phyloP scores from a whole-genome alignment of 2,329 filamentous ascomycete species.

The Endocalyx cinctus region DNA sequence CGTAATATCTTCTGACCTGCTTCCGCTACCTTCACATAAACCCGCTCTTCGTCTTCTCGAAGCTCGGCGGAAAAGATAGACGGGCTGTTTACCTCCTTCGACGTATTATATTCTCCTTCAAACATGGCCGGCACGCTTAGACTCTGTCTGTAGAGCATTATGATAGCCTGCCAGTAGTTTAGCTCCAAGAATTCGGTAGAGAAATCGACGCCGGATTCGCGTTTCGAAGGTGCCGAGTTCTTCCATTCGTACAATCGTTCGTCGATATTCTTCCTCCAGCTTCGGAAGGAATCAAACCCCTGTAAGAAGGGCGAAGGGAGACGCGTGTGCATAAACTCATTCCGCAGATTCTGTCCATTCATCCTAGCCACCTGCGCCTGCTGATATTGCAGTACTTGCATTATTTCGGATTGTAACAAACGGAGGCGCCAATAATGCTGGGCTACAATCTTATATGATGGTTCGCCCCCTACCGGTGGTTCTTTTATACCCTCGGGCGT shows the following conservation, averaged over 20 bases:
- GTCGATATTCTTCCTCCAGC: constrained; percentile 87
- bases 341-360: constrained; percentile 57
- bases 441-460: constrained; percentile 86
- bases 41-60: constrained; percentile 78
- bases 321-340: constrained; percentile 71
- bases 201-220: constrained; percentile 82
- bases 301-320: constrained; percentile 81
- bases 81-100: constrained; percentile 60
- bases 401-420: constrained; percentile 86
- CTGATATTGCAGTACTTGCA: constrained; percentile 89
- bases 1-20: constrained; percentile 90
- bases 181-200: constrained; percentile 85
- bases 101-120: constrained; percentile 69
- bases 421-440: constrained; percentile 90
- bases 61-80: constrained; percentile 60
- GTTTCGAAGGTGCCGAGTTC: constrained; percentile 68
- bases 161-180: constrained; percentile 97
- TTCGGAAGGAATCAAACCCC: constrained; percentile 78
- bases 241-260: constrained; percentile 82
- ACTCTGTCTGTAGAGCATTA: constrained; percentile 92
- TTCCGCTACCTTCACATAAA: constrained; percentile 92
- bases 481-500: constrained; percentile 70
- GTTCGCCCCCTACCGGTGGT: constrained; percentile 52
- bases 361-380: constrained; percentile 76
- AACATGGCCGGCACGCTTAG: constrained; percentile 80